Evolutionary conservation across 306 rosid genomes (phyloP).

Genomic region (Trifolium subterraneum): DNA sequence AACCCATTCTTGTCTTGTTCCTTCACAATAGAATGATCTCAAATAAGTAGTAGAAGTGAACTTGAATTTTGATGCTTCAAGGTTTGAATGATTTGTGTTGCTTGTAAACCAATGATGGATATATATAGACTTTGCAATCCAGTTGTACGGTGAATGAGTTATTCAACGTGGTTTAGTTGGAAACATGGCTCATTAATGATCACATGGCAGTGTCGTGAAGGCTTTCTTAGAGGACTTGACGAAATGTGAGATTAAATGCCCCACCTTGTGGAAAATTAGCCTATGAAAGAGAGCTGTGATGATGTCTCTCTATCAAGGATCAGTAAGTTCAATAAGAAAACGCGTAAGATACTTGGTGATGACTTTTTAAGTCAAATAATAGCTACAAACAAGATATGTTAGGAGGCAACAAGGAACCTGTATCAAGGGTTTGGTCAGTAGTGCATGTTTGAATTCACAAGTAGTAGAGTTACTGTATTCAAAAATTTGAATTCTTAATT

Average conservation of each 20-base stretch:
- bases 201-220: conserved; percentile 34
- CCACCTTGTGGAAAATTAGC: too few relatives aligned
- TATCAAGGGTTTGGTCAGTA: conserved; percentile 5
- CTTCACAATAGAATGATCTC: not conserved
- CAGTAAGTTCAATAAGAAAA: not conserved
- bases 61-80: not conserved
- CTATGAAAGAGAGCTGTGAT: not conserved
- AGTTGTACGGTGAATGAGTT: conserved; percentile 11
- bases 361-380: conserved; percentile 6
- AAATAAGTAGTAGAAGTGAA: conserved; percentile 12
- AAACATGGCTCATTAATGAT: conserved; percentile 24
- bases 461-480: too few relatives aligned
- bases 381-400: not conserved
- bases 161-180: not conserved
- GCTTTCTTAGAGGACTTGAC: not conserved
- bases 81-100: conserved; percentile 22
- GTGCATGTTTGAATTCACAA: not conserved
- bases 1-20: conserved; percentile 40
- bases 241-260: too few relatives aligned
- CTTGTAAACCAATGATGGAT: not conserved
- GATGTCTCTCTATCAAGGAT: conserved; percentile 16
- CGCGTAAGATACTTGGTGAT: not conserved
- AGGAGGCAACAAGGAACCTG: conserved; percentile 20
- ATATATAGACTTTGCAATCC: conserved; percentile 19
- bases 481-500: too few relatives aligned